Evolutionary conservation across 2,329 filamentous ascomycete species (phyloP), one percentile per base, ranked within the genome.

Genomic region (Botrytis porri): DNA sequence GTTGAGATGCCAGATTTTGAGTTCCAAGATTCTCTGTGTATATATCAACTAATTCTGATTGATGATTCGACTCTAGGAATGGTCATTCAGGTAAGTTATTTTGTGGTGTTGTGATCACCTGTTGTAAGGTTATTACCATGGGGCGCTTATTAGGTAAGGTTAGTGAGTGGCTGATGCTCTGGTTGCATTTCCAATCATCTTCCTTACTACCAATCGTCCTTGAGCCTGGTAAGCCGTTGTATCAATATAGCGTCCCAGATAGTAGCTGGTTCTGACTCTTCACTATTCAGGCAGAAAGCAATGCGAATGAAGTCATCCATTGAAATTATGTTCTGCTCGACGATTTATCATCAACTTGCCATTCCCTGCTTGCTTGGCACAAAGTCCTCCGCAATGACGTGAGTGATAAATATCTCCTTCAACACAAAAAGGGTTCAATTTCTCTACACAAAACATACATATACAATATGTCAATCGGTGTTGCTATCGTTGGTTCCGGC

Each of bases 401-500:
- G 35, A 39, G 32, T 32, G 35, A 29, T n/a, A 41, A 48, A 57
- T 39, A 57, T 29, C 64, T 29, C 10, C 63, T 51, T 48, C 64
- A 54, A 35, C 35, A 41, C 51, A 29, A 57, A 20, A 57, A 35
- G 16, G 2, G 32, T 37, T 9, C 22, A 45, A 48, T 54, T n/a
- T 41, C 25, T 35, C 29, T n/a, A 69, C 3, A 35, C 18, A 32
- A 61, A 54, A 43, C 69, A 65, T 48, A 71, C 5, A 39, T n/a
- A 39, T n/a, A 37, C n/a, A 78, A 75, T 60, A 81, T 81, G 80
- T 75, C 83, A 39, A 81, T 87, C 69, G 86, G 87, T 74, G 83
- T 91, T 60, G 89, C 89, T 62, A 84, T 92, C 72, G 85, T 92
- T 70, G 89, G 89, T 54, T 86, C 87, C 75, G 89, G 89, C 77